Percentiles rank a stretch among this genome's conserved stretches.
Evolutionary conservation across 257 asterid genomes (phyloP).

Genomic region (Capsicum pubescens): DNA sequence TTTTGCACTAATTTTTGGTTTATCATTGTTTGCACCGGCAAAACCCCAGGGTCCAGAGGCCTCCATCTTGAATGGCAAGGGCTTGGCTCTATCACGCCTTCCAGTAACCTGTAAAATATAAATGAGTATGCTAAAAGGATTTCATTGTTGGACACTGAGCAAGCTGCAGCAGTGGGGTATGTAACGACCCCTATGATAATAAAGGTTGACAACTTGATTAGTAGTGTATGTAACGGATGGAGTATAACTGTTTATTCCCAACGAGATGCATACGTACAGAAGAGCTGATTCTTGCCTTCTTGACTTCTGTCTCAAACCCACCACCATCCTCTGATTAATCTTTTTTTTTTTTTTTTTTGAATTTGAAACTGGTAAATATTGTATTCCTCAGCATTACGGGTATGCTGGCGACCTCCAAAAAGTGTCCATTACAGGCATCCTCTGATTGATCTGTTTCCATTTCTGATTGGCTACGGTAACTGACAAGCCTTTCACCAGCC

Average conservation of each 20-base stretch:
- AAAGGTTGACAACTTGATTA: neutral
- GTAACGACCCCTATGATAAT: too few relatives aligned
- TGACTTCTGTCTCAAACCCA: neutral
- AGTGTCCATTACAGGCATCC: too few relatives aligned
- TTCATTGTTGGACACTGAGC: neutral
- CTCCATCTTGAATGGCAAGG: constrained; percentile 91
- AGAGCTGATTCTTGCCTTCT: neutral
- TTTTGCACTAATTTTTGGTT: constrained; percentile 78
- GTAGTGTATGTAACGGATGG: neutral
- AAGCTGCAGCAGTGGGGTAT: neutral
- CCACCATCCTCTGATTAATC: neutral
- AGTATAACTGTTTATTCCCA: neutral
- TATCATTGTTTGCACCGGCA: constrained; percentile 82
- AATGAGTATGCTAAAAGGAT: neutral
- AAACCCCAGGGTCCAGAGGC: constrained; percentile 90
- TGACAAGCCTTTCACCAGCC: neutral
- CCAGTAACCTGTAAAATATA: constrained; percentile 81
- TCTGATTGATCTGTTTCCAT: neutral
- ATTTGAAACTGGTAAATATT: too few relatives aligned
- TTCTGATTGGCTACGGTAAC: neutral
- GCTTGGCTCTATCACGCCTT: constrained; percentile 95
- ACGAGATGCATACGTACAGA: neutral
- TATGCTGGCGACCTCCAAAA: too few relatives aligned
- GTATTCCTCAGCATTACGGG: too few relatives aligned
- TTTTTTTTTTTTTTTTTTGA: neutral